Evolutionary conservation across 73 alveolate species (phyloP).

Genomic region (Tetrahymena borealis): DNA sequence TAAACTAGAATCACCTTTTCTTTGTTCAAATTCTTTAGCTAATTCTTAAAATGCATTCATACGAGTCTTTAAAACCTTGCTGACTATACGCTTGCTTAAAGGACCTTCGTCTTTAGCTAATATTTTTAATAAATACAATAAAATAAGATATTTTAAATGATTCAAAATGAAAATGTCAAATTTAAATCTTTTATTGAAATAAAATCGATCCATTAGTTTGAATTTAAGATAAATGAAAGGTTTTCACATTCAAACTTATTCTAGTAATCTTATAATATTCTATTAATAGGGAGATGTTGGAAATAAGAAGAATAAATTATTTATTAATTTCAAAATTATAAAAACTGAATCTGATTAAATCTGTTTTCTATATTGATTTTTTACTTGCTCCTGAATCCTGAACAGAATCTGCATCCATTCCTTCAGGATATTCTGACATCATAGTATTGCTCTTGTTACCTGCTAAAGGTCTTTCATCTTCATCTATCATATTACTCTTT

Average conservation of each 20-base stretch:
- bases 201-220: no score
- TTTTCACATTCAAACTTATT: no score
- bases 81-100: slow-evolving; percentile 40
- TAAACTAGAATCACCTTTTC: slow-evolving; percentile 5
- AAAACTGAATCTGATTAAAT: neutral
- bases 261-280: no score
- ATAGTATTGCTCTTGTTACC: neutral
- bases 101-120: slow-evolving; percentile 34
- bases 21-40: slow-evolving; percentile 30
- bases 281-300: no score
- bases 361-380: neutral
- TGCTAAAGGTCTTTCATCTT: neutral
- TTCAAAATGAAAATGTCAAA: no score
- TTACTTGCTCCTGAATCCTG: neutral
- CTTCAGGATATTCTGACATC: neutral
- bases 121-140: neutral
- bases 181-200: no score
- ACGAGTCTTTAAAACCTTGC: slow-evolving; percentile 47
- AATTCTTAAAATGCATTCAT: slow-evolving; percentile 60
- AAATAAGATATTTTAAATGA: neutral
- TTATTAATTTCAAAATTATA: no score
- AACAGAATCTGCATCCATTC: neutral
- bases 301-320: no score
- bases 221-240: no score
- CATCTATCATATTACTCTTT: neutral